Percentiles rank a stretch among this genome's conserved stretches.
Evolutionary conservation across 352 stramenopile genomes (phyloP).

Genomic region (Halophytophthora polymorphica): DNA sequence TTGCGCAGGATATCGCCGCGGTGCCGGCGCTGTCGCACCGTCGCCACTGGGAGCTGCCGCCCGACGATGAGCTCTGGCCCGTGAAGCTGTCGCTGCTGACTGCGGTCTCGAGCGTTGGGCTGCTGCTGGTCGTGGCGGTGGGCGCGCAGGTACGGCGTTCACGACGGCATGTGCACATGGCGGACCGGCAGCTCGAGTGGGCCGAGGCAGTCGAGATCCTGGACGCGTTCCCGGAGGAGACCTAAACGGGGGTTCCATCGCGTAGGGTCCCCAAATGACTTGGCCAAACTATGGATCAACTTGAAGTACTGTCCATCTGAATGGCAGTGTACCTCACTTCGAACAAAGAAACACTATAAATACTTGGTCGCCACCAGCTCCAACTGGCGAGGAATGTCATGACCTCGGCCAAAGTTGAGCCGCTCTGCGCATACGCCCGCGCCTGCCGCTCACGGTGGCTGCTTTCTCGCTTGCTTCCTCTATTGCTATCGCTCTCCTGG

Average conservation of each 20-base stretch:
- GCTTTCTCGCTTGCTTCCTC: too few relatives aligned
- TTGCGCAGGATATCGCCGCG: slow-evolving; percentile 7
- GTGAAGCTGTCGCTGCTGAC: slow-evolving; percentile 29
- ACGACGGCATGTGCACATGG: slow-evolving; percentile 9
- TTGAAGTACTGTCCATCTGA: too few relatives aligned
- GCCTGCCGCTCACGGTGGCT: too few relatives aligned
- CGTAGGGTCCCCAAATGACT: background rate
- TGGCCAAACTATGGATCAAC: background rate
- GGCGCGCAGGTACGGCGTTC: slow-evolving; percentile 22
- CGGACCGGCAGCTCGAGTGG: slow-evolving; percentile 23
- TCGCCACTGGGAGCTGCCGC: slow-evolving; percentile 13
- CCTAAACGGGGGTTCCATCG: background rate
- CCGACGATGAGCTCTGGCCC: slow-evolving; percentile 20
- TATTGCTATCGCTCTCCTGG: too few relatives aligned
- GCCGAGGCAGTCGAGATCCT: slow-evolving; percentile 27
- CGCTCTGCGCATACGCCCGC: too few relatives aligned
- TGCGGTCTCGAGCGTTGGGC: slow-evolving; percentile 16
- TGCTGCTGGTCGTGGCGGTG: slow-evolving; percentile 21
- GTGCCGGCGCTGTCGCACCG: slow-evolving; percentile 13
- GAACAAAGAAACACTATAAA: too few relatives aligned
- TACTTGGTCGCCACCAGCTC: too few relatives aligned
- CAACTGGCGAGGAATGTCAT: too few relatives aligned
- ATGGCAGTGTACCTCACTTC: too few relatives aligned
- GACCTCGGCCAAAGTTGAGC: too few relatives aligned
- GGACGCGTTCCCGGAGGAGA: slow-evolving; percentile 25